Evolutionary conservation across 2,329 filamentous ascomycete genomes (phyloP).

Genomic region (Setomelanomma holmii): DNA sequence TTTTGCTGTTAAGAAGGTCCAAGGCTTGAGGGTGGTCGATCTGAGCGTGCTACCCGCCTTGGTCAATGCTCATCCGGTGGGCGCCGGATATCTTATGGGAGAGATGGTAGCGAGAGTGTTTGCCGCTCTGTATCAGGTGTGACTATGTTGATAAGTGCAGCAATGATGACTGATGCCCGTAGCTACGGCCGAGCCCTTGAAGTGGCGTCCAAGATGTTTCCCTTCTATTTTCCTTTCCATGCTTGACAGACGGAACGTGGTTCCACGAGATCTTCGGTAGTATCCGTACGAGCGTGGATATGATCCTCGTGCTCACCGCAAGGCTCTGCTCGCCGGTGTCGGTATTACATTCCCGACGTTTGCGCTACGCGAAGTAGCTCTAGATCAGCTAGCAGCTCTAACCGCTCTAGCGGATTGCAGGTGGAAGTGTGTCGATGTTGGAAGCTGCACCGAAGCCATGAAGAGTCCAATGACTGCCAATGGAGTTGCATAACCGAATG

Average conservation of each 20-base stretch:
- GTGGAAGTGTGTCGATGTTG: background rate
- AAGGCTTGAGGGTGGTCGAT: constrained; percentile 2
- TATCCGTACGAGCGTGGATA: no score
- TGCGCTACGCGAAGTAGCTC: no score
- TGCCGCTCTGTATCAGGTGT: background rate
- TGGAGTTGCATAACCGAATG: constrained; percentile 12
- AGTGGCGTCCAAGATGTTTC: no score
- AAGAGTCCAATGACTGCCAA: background rate
- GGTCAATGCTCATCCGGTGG: constrained; percentile 7
- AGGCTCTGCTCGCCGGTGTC: no score
- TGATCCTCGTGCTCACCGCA: no score
- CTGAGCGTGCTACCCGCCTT: constrained; percentile 6
- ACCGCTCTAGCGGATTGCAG: background rate
- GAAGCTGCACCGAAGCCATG: background rate
- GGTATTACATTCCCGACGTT: no score
- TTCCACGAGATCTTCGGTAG: no score
- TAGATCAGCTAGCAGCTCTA: background rate
- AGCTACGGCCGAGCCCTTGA: no score
- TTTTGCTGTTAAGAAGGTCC: background rate
- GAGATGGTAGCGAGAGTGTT: constrained; percentile 1
- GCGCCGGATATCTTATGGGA: constrained; percentile 1
- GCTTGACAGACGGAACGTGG: no score
- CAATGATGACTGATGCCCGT: no score
- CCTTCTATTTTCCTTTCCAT: no score
- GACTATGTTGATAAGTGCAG: no score